Evolutionary conservation across 108 stramenopile genomes (phyloP).

Genomic region (Cyclotella sp.): DNA sequence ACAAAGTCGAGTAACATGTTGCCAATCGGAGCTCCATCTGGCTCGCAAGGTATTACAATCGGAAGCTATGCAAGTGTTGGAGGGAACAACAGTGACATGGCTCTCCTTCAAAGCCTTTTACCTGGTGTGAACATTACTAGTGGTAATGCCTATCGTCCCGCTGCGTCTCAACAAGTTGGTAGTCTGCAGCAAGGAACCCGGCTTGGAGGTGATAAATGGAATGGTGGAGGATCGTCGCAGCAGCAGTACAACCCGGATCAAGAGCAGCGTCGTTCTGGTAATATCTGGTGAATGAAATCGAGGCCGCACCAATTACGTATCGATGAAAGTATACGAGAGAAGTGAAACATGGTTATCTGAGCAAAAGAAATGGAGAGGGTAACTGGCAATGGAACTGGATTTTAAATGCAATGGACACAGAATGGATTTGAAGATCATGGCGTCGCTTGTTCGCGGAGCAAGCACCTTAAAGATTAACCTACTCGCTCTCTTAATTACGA

Average conservation of each 20-base stretch:
- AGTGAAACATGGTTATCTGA: slow-evolving; percentile 6
- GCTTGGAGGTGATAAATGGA: slow-evolving; percentile 30
- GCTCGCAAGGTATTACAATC: slow-evolving; percentile 67
- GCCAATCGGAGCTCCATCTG: slow-evolving; percentile 49
- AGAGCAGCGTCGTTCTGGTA: slow-evolving; percentile 39
- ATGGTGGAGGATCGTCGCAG: slow-evolving; percentile 25
- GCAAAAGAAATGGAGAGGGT: slow-evolving; percentile 28
- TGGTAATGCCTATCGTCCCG: slow-evolving; percentile 36
- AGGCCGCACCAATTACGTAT: not conserved
- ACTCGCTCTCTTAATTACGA: slow-evolving; percentile 6
- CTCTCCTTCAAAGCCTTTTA: slow-evolving; percentile 83
- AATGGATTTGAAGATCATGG: slow-evolving; percentile 10
- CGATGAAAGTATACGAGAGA: not conserved
- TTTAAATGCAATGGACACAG: slow-evolving; percentile 48
- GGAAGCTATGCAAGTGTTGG: slow-evolving; percentile 49
- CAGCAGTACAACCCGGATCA: slow-evolving; percentile 25
- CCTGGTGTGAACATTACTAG: slow-evolving; percentile 74
- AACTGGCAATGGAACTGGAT: slow-evolving; percentile 21
- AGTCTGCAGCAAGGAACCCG: slow-evolving; percentile 34
- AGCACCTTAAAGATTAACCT: slow-evolving; percentile 19
- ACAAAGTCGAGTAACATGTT: slow-evolving; percentile 60
- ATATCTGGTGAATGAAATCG: slow-evolving; percentile 35
- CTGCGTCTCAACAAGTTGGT: slow-evolving; percentile 44
- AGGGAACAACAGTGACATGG: slow-evolving; percentile 76
- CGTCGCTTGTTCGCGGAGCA: slow-evolving; percentile 2